Percentiles rank a stretch among this genome's conserved stretches.
Conservation (phyloP, 306 rosid species). For the Argentina anserina region DNA sequence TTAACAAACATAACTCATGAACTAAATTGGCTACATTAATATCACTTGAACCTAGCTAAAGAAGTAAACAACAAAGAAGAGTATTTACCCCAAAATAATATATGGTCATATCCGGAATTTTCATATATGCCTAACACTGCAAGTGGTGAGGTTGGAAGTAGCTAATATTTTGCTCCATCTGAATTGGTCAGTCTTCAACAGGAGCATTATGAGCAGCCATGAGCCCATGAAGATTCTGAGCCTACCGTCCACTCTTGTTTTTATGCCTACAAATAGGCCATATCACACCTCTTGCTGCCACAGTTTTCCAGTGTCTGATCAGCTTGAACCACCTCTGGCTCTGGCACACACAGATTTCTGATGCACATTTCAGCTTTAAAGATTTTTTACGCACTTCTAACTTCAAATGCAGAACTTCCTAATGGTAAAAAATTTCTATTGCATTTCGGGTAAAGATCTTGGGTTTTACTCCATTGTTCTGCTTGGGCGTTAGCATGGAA, state of each 20-base stretch:
- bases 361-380: background rate
- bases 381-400: background rate
- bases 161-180: background rate
- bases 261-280: background rate
- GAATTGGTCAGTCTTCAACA: background rate
- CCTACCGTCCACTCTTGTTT: background rate
- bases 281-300: background rate
- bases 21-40: background rate
- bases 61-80: background rate
- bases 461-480: background rate
- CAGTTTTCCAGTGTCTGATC: background rate
- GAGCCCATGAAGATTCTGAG: too few relatives aligned
- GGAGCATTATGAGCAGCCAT: background rate
- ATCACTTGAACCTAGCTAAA: background rate
- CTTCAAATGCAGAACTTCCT: background rate
- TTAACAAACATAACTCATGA: too few relatives aligned
- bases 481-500: background rate
- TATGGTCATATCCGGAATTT: background rate
- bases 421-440: background rate
- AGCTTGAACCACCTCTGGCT: background rate
- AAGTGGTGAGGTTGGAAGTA: background rate
- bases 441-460: background rate
- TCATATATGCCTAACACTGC: background rate
- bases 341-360: too few relatives aligned
- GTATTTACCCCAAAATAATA: background rate